Base-by-base conservation (phyloP, 2,329 filamentous ascomycete species). In the Ceratocystis papillata region DNA sequence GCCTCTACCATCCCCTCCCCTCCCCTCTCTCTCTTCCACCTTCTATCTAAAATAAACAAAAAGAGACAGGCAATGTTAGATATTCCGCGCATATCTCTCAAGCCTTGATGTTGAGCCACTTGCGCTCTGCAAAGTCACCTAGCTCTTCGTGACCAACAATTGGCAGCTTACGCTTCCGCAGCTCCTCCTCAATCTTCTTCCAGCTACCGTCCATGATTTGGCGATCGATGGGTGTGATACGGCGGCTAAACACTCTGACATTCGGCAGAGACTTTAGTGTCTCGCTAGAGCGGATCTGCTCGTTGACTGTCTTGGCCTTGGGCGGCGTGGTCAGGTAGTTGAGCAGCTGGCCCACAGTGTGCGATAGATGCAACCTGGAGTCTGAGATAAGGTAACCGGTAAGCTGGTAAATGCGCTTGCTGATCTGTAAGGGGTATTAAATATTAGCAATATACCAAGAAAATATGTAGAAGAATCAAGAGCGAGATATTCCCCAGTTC, bases 381-480 rank as follows among this genome's bases (percentile, higher is more conserved):
- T 96, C 93, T 17, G 88, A 80, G 70, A 96, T 79, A 67, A 84
- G 82, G 68, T 86, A 83, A 68, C 90, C 89, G n/a, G 87, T 92
- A 68, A 96, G 80, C 74, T 94, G 88, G 74, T 87, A 84, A 68
- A 91, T 78, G 67, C 90, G 87, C 77, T 96, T 96, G 72, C 86
- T 78, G 70, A 94, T 81, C 92, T 96, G 70, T 25, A n/a, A 4
- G 57, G 3, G 55, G 12, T 3, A 20, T 5, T 57, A 59, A 73
- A 64, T 71, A 70, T 61, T 53, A 15, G 30, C 33, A 62, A 46
- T 62, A 37, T 45, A 53, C 53, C 44, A 45, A 15, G 5, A 30
- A n/a, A 25, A 15, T 5, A 25, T 4, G 55, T 28, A 15, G 63
- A 37, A 48, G 8, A 28, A 28, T 4, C 37, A 28, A 53, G 20